Conservation (phyloP, 768 basidiomycete genomes). For the Kondoa subrosea region DNA sequence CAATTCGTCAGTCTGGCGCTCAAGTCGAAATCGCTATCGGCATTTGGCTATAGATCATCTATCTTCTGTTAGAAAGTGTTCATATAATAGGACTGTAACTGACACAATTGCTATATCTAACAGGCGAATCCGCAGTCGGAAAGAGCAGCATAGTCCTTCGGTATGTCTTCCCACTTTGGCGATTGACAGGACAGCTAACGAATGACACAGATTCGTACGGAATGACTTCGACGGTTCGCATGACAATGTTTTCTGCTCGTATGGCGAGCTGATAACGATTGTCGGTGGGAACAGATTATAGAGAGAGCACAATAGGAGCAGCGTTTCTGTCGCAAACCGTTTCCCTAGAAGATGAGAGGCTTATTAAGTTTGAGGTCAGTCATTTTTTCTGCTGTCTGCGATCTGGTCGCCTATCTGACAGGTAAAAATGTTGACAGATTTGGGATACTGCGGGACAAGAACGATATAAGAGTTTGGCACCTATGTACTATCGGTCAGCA, state of each 20-base stretch:
- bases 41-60: neutral
- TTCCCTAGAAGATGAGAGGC: slow-evolving; percentile 62
- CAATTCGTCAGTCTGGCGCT: neutral
- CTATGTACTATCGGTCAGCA: slow-evolving; percentile 64
- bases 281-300: slow-evolving; percentile 21
- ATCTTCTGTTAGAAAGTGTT: neutral
- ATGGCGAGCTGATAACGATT: neutral
- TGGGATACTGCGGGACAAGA: slow-evolving; percentile 93
- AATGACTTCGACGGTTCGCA: slow-evolving; percentile 61
- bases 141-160: slow-evolving; percentile 61
- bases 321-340: slow-evolving; percentile 98
- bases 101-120: slow-evolving; percentile 25
- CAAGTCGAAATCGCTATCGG: neutral
- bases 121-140: slow-evolving; percentile 89
- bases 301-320: slow-evolving; percentile 69
- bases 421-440: too few relatives aligned
- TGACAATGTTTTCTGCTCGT: neutral
- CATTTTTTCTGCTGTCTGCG: neutral
- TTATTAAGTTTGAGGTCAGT: slow-evolving; percentile 88
- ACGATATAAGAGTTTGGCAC: slow-evolving; percentile 63
- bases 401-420: too few relatives aligned
- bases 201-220: slow-evolving; percentile 90
- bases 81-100: neutral
- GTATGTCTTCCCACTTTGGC: slow-evolving; percentile 31
- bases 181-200: slow-evolving; percentile 37